phyloP scores from a whole-genome alignment of 768 basidiomycete genomes.

The Serendipita sp. region DNA sequence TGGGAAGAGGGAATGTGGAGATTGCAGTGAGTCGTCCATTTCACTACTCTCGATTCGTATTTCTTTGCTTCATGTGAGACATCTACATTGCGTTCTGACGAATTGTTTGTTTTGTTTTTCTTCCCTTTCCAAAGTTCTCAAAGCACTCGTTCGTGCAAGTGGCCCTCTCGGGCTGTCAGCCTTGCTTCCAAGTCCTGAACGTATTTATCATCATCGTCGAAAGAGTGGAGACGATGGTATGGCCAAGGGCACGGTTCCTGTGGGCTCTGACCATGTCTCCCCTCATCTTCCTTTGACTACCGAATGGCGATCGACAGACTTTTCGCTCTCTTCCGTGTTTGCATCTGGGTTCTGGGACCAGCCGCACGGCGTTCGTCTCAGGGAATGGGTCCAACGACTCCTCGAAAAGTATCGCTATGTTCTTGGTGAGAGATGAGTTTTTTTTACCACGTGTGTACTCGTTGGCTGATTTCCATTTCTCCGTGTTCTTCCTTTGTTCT shows the following conservation, averaged over 20 bases:
- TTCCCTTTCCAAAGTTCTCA: conserved; percentile 15
- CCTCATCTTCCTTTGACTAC: conserved; percentile 13
- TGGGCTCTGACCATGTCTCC: neutral
- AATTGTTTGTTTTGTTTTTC: too few relatives aligned
- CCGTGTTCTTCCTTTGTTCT: too few relatives aligned
- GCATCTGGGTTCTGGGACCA: neutral
- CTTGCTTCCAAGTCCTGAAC: conserved; percentile 20
- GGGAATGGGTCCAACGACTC: conserved; percentile 8
- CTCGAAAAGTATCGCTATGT: conserved; percentile 12
- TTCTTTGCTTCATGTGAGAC: too few relatives aligned
- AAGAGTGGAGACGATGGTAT: neutral
- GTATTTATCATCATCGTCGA: conserved; percentile 1
- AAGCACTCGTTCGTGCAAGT: conserved; percentile 20
- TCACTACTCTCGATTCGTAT: too few relatives aligned
- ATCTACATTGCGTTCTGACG: too few relatives aligned
- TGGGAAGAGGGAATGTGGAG: conserved; percentile 22
- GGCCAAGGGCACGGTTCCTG: neutral
- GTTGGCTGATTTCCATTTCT: too few relatives aligned
- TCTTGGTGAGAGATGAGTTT: conserved; percentile 5
- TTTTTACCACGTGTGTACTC: neutral
- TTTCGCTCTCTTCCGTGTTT: conserved; percentile 13
- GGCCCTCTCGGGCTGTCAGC: conserved; percentile 22
- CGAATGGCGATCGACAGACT: conserved; percentile 14
- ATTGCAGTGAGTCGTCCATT: conserved; percentile 19
- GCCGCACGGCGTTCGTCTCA: neutral